Percentiles rank a stretch among this genome's conserved stretches.
These are phyloP conservation scores for Xylariomycetidae sp. DNA, from an alignment of 2,329 filamentous ascomycete genomes.

Conservation along the genomic window DNA sequence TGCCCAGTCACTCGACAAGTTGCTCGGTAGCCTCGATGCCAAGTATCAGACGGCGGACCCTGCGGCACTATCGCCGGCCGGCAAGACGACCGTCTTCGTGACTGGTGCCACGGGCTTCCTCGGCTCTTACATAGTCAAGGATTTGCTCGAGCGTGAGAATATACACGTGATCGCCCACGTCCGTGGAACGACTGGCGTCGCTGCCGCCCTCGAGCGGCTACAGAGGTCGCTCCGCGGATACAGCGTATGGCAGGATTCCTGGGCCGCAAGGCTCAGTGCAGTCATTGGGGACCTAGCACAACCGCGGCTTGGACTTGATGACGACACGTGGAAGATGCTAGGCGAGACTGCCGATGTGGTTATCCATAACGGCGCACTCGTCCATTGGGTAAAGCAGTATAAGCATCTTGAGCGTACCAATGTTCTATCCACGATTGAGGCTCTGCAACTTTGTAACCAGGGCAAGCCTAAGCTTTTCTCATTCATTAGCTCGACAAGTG, in stretches of 20 bases:
- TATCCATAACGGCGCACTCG: constrained; percentile 76
- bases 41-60: constrained; percentile 30
- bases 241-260: constrained; percentile 70
- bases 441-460: constrained; percentile 68
- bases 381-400: constrained; percentile 82
- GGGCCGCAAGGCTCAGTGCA: constrained; percentile 59
- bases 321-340: constrained; percentile 60
- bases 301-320: constrained; percentile 67
- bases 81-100: constrained; percentile 61
- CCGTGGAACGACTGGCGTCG: constrained; percentile 57
- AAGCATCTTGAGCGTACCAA: constrained; percentile 67
- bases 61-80: constrained; percentile 9
- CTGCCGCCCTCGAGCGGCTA: constrained; percentile 60
- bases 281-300: constrained; percentile 72
- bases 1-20: constrained; percentile 43
- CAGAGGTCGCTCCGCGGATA: constrained; percentile 67
- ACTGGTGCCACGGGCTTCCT: constrained; percentile 91
- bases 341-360: constrained; percentile 64
- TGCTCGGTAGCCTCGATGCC: constrained; percentile 34
- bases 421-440: constrained; percentile 75
- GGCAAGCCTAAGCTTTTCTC: constrained; percentile 75
- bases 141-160: constrained; percentile 60
- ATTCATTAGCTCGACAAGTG: constrained; percentile 79
- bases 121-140: constrained; percentile 72
- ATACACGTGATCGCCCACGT: constrained; percentile 71